Evolutionary conservation across 2,329 filamentous ascomycete genomes (phyloP), one percentile per base, ranked within the genome.

Genomic region (Talaromyces atroroseus): DNA sequence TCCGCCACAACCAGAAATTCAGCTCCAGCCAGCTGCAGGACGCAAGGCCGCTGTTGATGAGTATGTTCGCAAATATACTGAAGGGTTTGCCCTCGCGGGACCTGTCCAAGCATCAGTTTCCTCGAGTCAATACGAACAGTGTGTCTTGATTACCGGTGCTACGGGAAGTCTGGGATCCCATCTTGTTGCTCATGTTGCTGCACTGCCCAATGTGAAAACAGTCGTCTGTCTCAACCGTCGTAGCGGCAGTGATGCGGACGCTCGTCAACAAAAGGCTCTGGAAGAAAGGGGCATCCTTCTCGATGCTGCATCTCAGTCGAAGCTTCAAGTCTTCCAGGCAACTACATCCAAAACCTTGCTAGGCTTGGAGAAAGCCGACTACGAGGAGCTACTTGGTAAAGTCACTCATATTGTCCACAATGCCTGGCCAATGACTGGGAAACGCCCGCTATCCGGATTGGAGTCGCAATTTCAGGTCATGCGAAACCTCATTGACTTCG

Each of bases 211-310:
- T 14, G 66, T 75, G 2, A 60, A 65, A 20, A 62, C 34, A 1
- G 66, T 78, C 0, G 58, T 80, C 5, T 82, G 79, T 56, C 60
- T 82, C 12, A 82, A 82, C 61, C 73, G 79, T 1, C 60, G 59
- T 6, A 69, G 62, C 21, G 66, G 58, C 3, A 57, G 42, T 2
- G 44, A 57, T 24, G 59, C 70, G 3, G 26, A 59, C 0, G 42
- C 57, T 3, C 71, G 71, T 11, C 77, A 80, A 60, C 51, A 62
- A 4, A 44, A 71, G 21, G 65, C 75, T 0, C 46, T 76, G 12
- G 26, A 49, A 12, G 54, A 61, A 12, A 63, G 62, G 55, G 63
- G 64, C 0, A 62, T 72, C n/a, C 23, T 5, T 2, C 53, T 74
- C 2, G 49, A 51, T 16, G 10, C 61, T 1, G 36, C 45, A 0